These are phyloP conservation scores for Boletellus deceptivus DNA, from an alignment of 1,284 basidiomycete genomes.

Conservation along the genomic window DNA sequence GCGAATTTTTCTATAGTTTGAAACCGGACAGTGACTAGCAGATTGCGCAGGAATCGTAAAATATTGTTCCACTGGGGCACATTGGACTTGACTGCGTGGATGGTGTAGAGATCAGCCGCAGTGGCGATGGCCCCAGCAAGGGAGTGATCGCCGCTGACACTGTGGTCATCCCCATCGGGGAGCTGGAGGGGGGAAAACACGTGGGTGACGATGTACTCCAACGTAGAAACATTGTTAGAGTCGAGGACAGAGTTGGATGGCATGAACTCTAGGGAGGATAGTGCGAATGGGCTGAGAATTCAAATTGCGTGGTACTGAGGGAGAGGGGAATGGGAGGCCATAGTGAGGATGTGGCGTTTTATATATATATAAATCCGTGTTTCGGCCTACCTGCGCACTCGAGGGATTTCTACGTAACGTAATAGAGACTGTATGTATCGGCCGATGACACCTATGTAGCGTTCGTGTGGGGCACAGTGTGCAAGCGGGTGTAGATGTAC, in stretches of 20 bases:
- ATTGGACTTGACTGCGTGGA: not conserved
- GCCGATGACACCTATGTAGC: too few species aligned
- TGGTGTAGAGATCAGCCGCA: constrained; percentile 2
- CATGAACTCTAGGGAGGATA: constrained; percentile 1
- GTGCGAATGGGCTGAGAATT: too few species aligned
- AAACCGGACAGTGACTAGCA: constrained; percentile 7
- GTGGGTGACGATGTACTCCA: constrained; percentile 1
- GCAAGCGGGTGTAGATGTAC: too few species aligned
- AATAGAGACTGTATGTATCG: too few species aligned
- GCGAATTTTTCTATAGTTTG: too few species aligned
- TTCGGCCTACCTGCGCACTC: too few species aligned
- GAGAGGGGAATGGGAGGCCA: too few species aligned
- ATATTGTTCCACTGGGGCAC: constrained; percentile 16
- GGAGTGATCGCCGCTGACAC: constrained; percentile 6
- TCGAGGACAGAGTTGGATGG: constrained; percentile 1
- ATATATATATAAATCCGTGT: too few species aligned
- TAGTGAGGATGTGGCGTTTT: too few species aligned
- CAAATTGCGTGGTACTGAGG: too few species aligned
- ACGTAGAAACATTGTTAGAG: not conserved
- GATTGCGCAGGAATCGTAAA: constrained; percentile 9
- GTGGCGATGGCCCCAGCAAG: constrained; percentile 6
- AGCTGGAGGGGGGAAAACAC: constrained; percentile 18
- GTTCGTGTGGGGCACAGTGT: too few species aligned
- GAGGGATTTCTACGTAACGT: too few species aligned
- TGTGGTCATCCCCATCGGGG: constrained; percentile 19